Evolutionary conservation across 2,329 filamentous ascomycete genomes (phyloP).

Genomic region (Dothistroma septosporum): DNA sequence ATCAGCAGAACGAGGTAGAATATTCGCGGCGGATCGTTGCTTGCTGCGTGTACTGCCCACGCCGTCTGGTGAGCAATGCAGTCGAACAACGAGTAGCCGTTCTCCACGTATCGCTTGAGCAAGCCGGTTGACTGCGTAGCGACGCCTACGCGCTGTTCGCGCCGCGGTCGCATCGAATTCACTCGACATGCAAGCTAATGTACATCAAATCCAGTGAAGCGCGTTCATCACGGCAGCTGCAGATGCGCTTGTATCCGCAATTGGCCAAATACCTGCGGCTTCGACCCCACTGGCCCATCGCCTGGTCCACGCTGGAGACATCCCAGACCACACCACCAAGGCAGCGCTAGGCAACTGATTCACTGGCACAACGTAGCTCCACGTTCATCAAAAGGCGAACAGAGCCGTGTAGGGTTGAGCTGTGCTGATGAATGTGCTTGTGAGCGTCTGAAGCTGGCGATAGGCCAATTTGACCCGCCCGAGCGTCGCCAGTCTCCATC

Average conservation of each 20-base stretch:
- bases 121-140: background rate
- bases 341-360: background rate
- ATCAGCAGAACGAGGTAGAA: background rate
- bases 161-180: background rate
- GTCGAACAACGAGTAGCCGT: background rate
- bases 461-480: background rate
- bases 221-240: background rate
- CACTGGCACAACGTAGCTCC: background rate
- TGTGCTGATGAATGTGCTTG: background rate
- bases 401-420: background rate
- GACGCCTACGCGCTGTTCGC: background rate
- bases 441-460: background rate
- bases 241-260: background rate
- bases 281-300: background rate
- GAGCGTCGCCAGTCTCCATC: background rate
- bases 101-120: background rate
- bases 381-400: background rate
- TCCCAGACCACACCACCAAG: background rate
- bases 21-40: background rate
- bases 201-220: background rate
- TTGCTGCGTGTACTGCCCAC: background rate
- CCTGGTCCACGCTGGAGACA: background rate
- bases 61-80: background rate
- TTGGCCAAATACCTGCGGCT: background rate
- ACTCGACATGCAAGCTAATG: conserved; percentile 1